Evolutionary conservation across 352 stramenopile species (phyloP).

Genomic region (Pythium scleroteichum): DNA sequence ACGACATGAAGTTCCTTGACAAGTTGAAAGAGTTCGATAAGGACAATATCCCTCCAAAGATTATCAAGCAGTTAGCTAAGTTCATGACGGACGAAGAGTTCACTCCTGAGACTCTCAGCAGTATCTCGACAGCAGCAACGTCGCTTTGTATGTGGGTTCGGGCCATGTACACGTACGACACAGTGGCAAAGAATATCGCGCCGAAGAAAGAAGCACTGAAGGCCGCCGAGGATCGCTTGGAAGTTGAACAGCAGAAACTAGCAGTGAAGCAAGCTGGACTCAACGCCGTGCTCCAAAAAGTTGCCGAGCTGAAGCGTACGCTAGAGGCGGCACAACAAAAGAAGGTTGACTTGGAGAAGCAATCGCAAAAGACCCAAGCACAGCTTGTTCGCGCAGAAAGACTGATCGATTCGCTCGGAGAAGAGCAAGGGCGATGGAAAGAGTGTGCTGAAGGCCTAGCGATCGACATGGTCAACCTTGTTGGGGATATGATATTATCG

Average conservation of each 20-base stretch:
- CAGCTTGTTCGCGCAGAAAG: slow-evolving; percentile 90
- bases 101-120: slow-evolving; percentile 88
- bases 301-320: slow-evolving; percentile 87
- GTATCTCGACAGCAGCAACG: slow-evolving; percentile 88
- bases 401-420: slow-evolving; percentile 88
- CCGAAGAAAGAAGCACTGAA: slow-evolving; percentile 92
- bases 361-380: slow-evolving; percentile 84
- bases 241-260: slow-evolving; percentile 83
- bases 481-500: slow-evolving; percentile 92
- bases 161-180: slow-evolving; percentile 94
- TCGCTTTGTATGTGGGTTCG: slow-evolving; percentile 94
- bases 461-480: slow-evolving; percentile 88
- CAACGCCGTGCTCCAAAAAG: slow-evolving; percentile 76
- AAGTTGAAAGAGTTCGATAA: slow-evolving; percentile 89
- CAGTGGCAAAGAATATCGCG: slow-evolving; percentile 92
- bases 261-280: slow-evolving; percentile 88
- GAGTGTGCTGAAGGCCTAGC: slow-evolving; percentile 73
- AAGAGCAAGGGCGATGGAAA: slow-evolving; percentile 91
- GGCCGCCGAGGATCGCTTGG: slow-evolving; percentile 84
- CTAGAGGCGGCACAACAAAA: slow-evolving; percentile 90
- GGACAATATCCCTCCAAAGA: slow-evolving; percentile 87
- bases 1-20: slow-evolving; percentile 92
- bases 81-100: slow-evolving; percentile 92
- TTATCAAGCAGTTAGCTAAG: slow-evolving; percentile 88
- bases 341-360: slow-evolving; percentile 90